Percentiles rank a stretch among this genome's conserved stretches.
Conservation (phyloP, 2,329 filamentous ascomycete species). For the Elsinoe perseae region DNA sequence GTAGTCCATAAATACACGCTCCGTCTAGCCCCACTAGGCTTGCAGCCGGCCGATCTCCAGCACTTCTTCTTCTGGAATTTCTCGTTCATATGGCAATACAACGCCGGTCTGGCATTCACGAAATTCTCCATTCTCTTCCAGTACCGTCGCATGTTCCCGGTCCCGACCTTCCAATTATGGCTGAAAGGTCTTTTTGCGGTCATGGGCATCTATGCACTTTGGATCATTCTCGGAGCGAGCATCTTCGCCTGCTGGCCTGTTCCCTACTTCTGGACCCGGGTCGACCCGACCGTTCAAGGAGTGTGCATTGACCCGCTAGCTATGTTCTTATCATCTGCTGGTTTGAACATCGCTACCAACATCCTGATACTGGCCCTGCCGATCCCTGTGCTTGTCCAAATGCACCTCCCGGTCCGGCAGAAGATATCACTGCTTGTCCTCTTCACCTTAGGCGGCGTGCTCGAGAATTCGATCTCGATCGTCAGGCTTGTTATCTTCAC, state of each 20-base stretch:
- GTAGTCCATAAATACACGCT: neutral
- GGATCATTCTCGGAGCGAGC: constrained; percentile 30
- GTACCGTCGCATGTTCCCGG: constrained; percentile 41
- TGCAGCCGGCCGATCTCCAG: neutral
- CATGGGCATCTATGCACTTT: constrained; percentile 26
- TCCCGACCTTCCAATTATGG: constrained; percentile 27
- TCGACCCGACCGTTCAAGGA: constrained; percentile 23
- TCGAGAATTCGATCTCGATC: constrained; percentile 25
- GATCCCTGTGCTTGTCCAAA: constrained; percentile 27
- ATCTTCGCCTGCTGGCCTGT: constrained; percentile 37
- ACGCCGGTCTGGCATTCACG: constrained; percentile 31
- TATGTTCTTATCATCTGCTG: constrained; percentile 33
- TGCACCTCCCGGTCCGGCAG: constrained; percentile 29
- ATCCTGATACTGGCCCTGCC: constrained; percentile 30
- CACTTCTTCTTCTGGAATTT: constrained; percentile 16
- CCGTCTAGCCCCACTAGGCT: neutral
- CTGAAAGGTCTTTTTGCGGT: constrained; percentile 26
- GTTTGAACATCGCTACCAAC: constrained; percentile 32
- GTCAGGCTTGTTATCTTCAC: constrained; percentile 25
- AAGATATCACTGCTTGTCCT: constrained; percentile 30
- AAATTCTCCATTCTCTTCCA: constrained; percentile 42
- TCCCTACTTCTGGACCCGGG: constrained; percentile 34
- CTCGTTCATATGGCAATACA: constrained; percentile 33
- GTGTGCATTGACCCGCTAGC: constrained; percentile 34
- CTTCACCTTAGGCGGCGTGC: constrained; percentile 29